Evolutionary conservation across 192 early-diverging fungal species (phyloP).

Genomic region (Coemansia pectinata): DNA sequence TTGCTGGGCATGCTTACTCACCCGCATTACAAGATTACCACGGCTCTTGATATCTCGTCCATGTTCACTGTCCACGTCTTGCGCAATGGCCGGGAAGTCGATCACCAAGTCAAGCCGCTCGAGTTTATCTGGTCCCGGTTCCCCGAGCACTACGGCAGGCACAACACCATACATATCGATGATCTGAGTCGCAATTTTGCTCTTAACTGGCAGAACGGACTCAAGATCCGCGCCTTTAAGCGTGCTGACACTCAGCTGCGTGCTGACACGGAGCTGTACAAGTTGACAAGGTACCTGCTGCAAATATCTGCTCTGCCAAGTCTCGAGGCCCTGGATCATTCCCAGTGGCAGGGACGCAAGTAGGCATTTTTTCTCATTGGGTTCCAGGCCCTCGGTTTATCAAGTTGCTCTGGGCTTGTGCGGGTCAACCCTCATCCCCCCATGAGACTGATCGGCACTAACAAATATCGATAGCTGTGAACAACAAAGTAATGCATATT

Average conservation of each 20-base stretch:
- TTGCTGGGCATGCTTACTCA: conserved; percentile 66
- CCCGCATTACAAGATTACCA: conserved; percentile 64
- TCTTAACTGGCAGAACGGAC: conserved; percentile 66
- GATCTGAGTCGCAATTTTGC: conserved; percentile 77
- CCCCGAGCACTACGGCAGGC: conserved; percentile 43
- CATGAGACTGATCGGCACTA: background rate
- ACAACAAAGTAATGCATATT: too few relatives aligned
- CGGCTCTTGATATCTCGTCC: conserved; percentile 67
- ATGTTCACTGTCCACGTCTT: conserved; percentile 67
- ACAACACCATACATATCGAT: conserved; percentile 72
- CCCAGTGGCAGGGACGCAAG: conserved; percentile 50
- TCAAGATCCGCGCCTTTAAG: conserved; percentile 70
- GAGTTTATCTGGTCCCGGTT: conserved; percentile 66
- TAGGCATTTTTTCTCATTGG: background rate
- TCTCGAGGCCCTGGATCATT: conserved; percentile 63
- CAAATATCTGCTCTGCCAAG: conserved; percentile 56
- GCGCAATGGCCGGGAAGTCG: conserved; percentile 56
- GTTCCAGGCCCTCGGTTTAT: background rate
- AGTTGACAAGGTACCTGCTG: conserved; percentile 63
- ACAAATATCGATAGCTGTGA: background rate
- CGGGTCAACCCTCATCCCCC: background rate
- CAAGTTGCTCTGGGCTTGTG: background rate
- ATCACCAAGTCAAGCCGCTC: conserved; percentile 73
- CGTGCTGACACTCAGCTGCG: conserved; percentile 50
- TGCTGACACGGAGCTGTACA: conserved; percentile 60